A percentile compares a stretch with the other conserved stretches of the same genome.
These are phyloP conservation scores for Candida odintsovae DNA, from an alignment of 805 yeast species.

Conservation along the genomic window DNA sequence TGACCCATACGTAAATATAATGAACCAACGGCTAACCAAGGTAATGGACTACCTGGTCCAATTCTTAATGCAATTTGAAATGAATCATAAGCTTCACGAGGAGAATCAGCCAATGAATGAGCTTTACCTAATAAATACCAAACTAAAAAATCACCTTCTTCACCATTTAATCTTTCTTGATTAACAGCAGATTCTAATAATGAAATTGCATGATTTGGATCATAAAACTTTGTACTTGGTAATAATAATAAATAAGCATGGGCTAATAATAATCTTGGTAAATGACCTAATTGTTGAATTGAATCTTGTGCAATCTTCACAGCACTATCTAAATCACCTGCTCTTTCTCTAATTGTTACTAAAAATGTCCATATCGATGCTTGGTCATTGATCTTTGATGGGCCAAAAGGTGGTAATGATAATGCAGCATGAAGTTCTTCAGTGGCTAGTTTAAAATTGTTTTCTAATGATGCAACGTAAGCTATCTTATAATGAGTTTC, in stretches of 20 bases:
- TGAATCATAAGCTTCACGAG: slow-evolving; percentile 48
- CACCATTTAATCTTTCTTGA: slow-evolving; percentile 17
- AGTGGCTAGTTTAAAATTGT: slow-evolving; percentile 43
- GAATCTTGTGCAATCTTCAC: slow-evolving; percentile 44
- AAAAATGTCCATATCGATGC: slow-evolving; percentile 49
- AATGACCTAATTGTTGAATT: slow-evolving; percentile 37
- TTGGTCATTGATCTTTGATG: slow-evolving; percentile 39
- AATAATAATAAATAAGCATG: slow-evolving; percentile 45
- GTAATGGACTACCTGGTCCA: slow-evolving; percentile 48
- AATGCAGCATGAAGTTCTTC: slow-evolving; percentile 45
- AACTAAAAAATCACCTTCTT: slow-evolving; percentile 44
- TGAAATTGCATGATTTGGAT: slow-evolving; percentile 32
- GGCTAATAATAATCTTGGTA: slow-evolving; percentile 39
- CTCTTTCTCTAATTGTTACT: slow-evolving; percentile 41
- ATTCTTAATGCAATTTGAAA: slow-evolving; percentile 49
- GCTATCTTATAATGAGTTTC: slow-evolving; percentile 52
- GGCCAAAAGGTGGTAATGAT: slow-evolving; percentile 43
- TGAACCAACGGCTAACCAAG: slow-evolving; percentile 65
- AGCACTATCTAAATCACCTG: slow-evolving; percentile 43
- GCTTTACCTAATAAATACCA: slow-evolving; percentile 52
- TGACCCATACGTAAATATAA: slow-evolving; percentile 54
- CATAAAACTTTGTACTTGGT: slow-evolving; percentile 24
- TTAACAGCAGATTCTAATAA: slow-evolving; percentile 30
- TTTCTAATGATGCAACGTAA: slow-evolving; percentile 45
- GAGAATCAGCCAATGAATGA: slow-evolving; percentile 38